A percentile compares a stretch with the other conserved stretches of the same genome.
These are phyloP conservation scores for Sutorius australiensis DNA, from an alignment of 768 basidiomycete genomes.

Conservation along the genomic window DNA sequence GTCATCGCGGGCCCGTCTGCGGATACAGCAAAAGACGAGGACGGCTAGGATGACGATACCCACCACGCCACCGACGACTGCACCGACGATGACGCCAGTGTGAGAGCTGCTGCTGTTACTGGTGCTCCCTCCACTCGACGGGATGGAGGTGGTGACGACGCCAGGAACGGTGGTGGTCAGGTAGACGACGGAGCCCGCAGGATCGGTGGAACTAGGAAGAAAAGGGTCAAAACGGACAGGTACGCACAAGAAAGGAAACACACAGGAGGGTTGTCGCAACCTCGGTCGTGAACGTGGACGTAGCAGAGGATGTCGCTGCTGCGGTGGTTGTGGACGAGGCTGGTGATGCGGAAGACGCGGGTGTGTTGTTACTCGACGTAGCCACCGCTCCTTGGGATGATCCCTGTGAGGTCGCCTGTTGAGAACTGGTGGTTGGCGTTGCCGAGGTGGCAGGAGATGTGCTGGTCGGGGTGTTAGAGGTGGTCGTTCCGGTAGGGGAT, in stretches of 20 bases:
- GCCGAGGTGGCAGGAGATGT: not conserved
- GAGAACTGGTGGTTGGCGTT: conserved; percentile 1
- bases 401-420: not conserved
- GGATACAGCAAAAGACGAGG: conserved; percentile 32
- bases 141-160: conserved; percentile 13
- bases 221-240: not conserved
- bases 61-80: conserved; percentile 47
- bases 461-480: not conserved
- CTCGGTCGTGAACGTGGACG: conserved; percentile 16
- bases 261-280: conserved; percentile 17
- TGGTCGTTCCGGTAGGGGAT: not conserved
- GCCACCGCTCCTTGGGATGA: not conserved
- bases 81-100: conserved; percentile 47
- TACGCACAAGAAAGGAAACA: not conserved
- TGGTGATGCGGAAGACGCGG: not conserved
- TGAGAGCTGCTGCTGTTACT: conserved; percentile 4
- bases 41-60: conserved; percentile 26
- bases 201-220: conserved; percentile 19
- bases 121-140: not conserved
- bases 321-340: not conserved
- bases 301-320: not conserved
- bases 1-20: conserved; percentile 24
- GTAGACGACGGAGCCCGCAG: conserved; percentile 17
- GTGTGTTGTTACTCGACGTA: not conserved
- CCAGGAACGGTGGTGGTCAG: conserved; percentile 19